Percentiles rank a stretch among this genome's conserved stretches.
Evolutionary conservation across 805 yeast genomes (phyloP).

Genomic region (Suhomyces prunicola): DNA sequence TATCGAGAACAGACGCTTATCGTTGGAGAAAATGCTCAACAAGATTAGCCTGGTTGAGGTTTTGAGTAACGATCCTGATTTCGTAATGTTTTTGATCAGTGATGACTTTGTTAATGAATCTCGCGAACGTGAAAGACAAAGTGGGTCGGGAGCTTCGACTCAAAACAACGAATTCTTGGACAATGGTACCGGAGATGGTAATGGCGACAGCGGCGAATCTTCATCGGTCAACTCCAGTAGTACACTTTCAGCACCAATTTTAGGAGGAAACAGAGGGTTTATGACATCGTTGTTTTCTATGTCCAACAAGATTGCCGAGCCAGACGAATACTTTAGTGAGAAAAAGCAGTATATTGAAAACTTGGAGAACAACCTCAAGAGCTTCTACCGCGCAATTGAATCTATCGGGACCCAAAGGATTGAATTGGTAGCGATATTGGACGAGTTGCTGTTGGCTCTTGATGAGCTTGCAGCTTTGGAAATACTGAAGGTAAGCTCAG

Average conservation of each 20-base stretch:
- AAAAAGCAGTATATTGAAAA: slow-evolving; percentile 67
- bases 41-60: slow-evolving; percentile 58
- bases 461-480: slow-evolving; percentile 70
- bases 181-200: slow-evolving; percentile 10
- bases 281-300: slow-evolving; percentile 71
- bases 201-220: slow-evolving; percentile 16
- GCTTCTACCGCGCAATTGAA: slow-evolving; percentile 69
- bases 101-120: slow-evolving; percentile 66
- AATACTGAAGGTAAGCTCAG: slow-evolving; percentile 61
- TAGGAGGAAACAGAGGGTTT: slow-evolving; percentile 46
- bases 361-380: slow-evolving; percentile 68
- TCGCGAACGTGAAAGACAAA: slow-evolving; percentile 62
- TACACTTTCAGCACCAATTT: slow-evolving; percentile 12
- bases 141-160: slow-evolving; percentile 50
- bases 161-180: slow-evolving; percentile 33
- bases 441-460: slow-evolving; percentile 56
- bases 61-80: slow-evolving; percentile 71
- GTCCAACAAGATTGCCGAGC: slow-evolving; percentile 66
- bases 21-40: slow-evolving; percentile 80
- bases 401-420: slow-evolving; percentile 69
- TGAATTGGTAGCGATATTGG: slow-evolving; percentile 65
- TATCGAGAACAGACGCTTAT: slow-evolving; percentile 78
- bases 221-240: slow-evolving; percentile 1
- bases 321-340: slow-evolving; percentile 72
- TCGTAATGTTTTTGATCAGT: slow-evolving; percentile 72